Base-by-base conservation (phyloP, 2,329 filamentous ascomycete species). In the Elsinoe necatrix region DNA sequence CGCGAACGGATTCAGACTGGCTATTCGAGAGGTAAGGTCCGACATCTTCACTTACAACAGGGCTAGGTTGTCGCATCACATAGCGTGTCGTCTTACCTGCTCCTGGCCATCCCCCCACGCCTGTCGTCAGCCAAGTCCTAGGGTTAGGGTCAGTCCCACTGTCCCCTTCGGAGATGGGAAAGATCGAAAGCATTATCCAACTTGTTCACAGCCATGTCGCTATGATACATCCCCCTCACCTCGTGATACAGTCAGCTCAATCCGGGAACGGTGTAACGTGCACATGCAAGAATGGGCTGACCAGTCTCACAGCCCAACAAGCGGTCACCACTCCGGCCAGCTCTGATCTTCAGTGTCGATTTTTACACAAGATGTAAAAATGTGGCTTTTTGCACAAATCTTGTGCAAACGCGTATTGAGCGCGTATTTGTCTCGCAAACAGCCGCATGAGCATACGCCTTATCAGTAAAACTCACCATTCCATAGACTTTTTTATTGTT, bases 1-100 rank as follows among this genome's bases (percentile, higher is more conserved):
- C 25, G 68, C 66, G 59, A 77, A 72, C 3, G 70, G 70, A 43
- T 73, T 76, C 45, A 77, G 65, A 58, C 65, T 71, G 21, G 70
- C 66, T 6, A 75, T 52, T 21, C 63, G 61, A 8, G 66, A 64
- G 1, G 63, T 64, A 12, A 29, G 34, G 34, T 37, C 34, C 5
- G 34, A 6, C 34, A 37, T 37, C 3, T 37, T 37, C 14, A n/a
- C 14, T 11, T 37, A 12, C 34, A 6, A 37, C 34, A 37, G 4
- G n/a, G 34, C 34, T 11, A 12, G 14, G 34, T 37, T n/a, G 12
- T 37, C 34, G 27, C 9, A 29, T 4, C 9, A 4, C 4, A 29
- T 4, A 29, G 27, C 27, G 27, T 29, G 27, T 29, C 9, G 27
- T 29, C 9, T n/a, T n/a, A n/a, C 27, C 27, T 29, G 27, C 14